Evolutionary conservation across 2,329 filamentous ascomycete species (phyloP).

Genomic region (Rugonectria rugulosa): DNA sequence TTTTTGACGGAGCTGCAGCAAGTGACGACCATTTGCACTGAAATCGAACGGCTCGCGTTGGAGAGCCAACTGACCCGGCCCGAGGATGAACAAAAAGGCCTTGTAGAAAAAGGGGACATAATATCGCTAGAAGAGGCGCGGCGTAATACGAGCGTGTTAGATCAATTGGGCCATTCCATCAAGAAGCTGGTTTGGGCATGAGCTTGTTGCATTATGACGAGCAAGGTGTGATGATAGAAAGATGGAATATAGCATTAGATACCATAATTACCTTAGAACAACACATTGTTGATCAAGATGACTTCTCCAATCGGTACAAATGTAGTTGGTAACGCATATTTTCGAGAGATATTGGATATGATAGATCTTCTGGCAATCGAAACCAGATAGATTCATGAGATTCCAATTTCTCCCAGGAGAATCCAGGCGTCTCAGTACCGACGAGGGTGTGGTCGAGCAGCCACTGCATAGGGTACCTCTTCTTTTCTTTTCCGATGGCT

Average conservation of each 20-base stretch:
- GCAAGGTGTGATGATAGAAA: conserved; percentile 21
- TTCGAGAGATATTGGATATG: conserved; percentile 86
- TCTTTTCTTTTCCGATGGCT: conserved; percentile 67
- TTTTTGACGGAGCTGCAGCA: conserved; percentile 62
- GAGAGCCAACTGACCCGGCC: conserved; percentile 52
- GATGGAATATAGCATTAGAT: conserved; percentile 29
- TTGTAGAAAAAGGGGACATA: conserved; percentile 71
- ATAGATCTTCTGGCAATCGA: conserved; percentile 70
- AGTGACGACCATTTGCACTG: conserved; percentile 72
- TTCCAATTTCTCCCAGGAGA: conserved; percentile 76
- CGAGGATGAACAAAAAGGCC: conserved; percentile 52
- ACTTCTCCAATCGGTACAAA: conserved; percentile 65
- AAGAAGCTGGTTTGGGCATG: conserved; percentile 92
- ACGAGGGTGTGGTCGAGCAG: conserved; percentile 84
- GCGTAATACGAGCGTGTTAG: conserved; percentile 84
- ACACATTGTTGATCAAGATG: conserved; percentile 23
- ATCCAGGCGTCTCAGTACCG: conserved; percentile 45
- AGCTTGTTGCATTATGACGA: conserved; percentile 25
- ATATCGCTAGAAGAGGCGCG: conserved; percentile 86
- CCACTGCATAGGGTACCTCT: conserved; percentile 92
- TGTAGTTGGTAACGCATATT: conserved; percentile 97
- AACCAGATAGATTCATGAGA: conserved; percentile 87
- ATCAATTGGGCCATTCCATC: conserved; percentile 86
- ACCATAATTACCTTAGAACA: conserved; percentile 20
- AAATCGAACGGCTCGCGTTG: conserved; percentile 75